Conservation (phyloP, 2,329 filamentous ascomycete genomes). For the Aspergillus neotritici region DNA sequence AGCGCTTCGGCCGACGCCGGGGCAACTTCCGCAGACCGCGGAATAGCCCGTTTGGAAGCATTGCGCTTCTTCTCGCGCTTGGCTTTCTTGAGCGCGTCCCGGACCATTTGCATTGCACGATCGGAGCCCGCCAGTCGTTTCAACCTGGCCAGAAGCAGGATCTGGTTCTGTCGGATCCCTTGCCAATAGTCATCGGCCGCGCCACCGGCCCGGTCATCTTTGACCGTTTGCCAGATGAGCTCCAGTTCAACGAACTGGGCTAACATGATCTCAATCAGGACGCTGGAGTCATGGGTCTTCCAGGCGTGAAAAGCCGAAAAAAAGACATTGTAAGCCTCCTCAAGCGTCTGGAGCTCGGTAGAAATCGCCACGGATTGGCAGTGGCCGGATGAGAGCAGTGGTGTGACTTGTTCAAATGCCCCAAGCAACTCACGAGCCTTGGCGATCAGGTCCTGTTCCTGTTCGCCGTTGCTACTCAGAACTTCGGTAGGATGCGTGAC, state of each 20-base stretch:
- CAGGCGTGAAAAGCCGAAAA: slow-evolving; percentile 59
- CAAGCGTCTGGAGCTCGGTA: slow-evolving; percentile 45
- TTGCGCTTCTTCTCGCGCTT: slow-evolving; percentile 49
- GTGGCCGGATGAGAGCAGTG: slow-evolving; percentile 44
- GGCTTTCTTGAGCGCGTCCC: slow-evolving; percentile 56
- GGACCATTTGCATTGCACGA: slow-evolving; percentile 54
- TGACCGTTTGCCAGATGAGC: slow-evolving; percentile 62
- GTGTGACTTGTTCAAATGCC: slow-evolving; percentile 50
- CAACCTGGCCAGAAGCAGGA: slow-evolving; percentile 56
- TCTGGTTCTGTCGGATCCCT: slow-evolving; percentile 62
- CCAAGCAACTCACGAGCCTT: slow-evolving; percentile 57
- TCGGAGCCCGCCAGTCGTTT: slow-evolving; percentile 59
- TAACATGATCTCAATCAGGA: slow-evolving; percentile 61
- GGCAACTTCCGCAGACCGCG: slow-evolving; percentile 46
- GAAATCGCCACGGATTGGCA: slow-evolving; percentile 38
- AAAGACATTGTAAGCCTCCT: slow-evolving; percentile 55
- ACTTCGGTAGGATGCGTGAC: slow-evolving; percentile 57
- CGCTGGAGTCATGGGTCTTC: slow-evolving; percentile 59
- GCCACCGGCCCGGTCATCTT: slow-evolving; percentile 56
- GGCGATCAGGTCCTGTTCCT: slow-evolving; percentile 56
- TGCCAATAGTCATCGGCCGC: slow-evolving; percentile 59
- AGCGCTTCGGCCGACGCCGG: slow-evolving; percentile 29
- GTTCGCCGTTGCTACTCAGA: slow-evolving; percentile 55
- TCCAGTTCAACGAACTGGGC: slow-evolving; percentile 62
- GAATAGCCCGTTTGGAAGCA: slow-evolving; percentile 52